Percentiles rank a stretch among this genome's conserved stretches.
phyloP scores from a whole-genome alignment of 192 early-diverging fungal genomes.

The Entomortierella beljakovae region DNA sequence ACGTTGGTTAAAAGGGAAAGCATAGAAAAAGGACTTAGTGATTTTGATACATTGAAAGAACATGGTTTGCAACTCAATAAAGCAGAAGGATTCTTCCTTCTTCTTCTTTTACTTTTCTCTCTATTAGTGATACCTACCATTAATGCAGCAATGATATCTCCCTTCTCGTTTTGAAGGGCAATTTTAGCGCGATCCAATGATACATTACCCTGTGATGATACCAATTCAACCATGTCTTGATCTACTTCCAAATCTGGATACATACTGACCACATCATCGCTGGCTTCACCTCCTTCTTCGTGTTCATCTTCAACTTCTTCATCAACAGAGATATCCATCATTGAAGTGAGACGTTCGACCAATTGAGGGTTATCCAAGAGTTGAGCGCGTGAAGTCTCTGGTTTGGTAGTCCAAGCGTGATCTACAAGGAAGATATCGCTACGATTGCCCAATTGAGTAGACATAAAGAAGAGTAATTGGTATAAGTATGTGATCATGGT shows the following conservation, averaged over 20 bases:
- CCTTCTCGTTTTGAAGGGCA: constrained; percentile 62
- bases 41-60: too few species aligned
- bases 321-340: constrained; percentile 66
- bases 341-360: constrained; percentile 70
- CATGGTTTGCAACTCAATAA: too few species aligned
- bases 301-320: constrained; percentile 54
- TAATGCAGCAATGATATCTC: constrained; percentile 73
- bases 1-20: background rate
- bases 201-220: constrained; percentile 69
- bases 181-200: constrained; percentile 64
- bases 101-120: too few species aligned
- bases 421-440: constrained; percentile 78
- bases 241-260: constrained; percentile 53
- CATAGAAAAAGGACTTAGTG: too few species aligned
- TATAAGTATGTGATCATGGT: background rate
- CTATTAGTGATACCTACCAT: constrained; percentile 61
- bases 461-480: background rate
- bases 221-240: constrained; percentile 62
- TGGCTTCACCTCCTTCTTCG: constrained; percentile 24
- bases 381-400: constrained; percentile 63
- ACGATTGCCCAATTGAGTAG: background rate
- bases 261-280: constrained; percentile 18
- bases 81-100: too few species aligned
- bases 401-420: constrained; percentile 79
- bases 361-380: constrained; percentile 64